These are phyloP conservation scores for Murraya paniculata DNA, from an alignment of 345 rosid genomes.

Conservation along the genomic window DNA sequence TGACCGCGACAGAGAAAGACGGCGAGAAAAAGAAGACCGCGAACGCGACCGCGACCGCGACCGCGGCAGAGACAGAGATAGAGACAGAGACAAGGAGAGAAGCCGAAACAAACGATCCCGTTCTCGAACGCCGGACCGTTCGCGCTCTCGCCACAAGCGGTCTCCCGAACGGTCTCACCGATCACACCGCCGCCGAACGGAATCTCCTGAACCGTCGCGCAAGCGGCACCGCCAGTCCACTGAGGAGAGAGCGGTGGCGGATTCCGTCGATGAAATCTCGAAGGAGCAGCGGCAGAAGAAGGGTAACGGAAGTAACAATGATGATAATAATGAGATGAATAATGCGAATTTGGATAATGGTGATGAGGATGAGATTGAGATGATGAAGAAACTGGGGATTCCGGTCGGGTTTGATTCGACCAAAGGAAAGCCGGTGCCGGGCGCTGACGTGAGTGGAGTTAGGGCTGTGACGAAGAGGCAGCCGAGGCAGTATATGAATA, in stretches of 20 bases:
- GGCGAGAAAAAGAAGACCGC: slow-evolving; percentile 34
- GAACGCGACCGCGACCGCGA: slow-evolving; percentile 25
- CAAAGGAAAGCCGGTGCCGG: slow-evolving; percentile 84
- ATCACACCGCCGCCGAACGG: slow-evolving; percentile 50
- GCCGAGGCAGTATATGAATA: slow-evolving; percentile 94
- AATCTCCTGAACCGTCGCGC: slow-evolving; percentile 55
- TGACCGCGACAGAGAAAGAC: slow-evolving; percentile 38
- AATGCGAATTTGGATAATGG: slow-evolving; percentile 51
- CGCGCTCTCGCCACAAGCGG: slow-evolving; percentile 50
- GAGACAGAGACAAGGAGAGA: slow-evolving; percentile 55
- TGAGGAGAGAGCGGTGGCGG: slow-evolving; percentile 51
- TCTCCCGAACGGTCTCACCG: slow-evolving; percentile 57
- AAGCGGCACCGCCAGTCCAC: slow-evolving; percentile 54
- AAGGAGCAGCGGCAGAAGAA: slow-evolving; percentile 51
- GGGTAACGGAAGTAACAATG: slow-evolving; percentile 18
- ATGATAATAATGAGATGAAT: slow-evolving; percentile 19
- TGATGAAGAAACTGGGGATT: slow-evolving; percentile 94
- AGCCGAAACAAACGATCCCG: slow-evolving; percentile 64
- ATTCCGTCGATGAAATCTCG: slow-evolving; percentile 57
- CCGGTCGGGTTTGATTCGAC: slow-evolving; percentile 90
- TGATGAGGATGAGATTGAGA: slow-evolving; percentile 37
- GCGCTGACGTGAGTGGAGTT: slow-evolving; percentile 83
- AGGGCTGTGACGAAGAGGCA: slow-evolving; percentile 76
- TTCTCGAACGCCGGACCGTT: slow-evolving; percentile 46
- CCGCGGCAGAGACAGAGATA: slow-evolving; percentile 27